phyloP scores from a whole-genome alignment of 225 moss, liverwort and hornwort genomes.

The Physcomitrium patens region DNA sequence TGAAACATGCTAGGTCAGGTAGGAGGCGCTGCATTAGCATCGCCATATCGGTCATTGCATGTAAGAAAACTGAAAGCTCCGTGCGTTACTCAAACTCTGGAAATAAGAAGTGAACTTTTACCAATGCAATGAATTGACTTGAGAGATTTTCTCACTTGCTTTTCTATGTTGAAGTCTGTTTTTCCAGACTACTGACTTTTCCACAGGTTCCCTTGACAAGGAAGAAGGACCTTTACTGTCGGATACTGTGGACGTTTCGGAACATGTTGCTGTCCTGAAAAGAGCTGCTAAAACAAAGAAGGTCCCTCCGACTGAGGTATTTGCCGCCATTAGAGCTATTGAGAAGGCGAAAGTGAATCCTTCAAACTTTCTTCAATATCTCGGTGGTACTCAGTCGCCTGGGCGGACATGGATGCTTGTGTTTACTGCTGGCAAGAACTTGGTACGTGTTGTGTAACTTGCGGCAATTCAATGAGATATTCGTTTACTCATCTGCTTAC shows the following conservation, averaged over 20 bases:
- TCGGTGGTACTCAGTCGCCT: constrained; percentile 76
- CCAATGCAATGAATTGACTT: background rate
- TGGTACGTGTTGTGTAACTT: constrained; percentile 40
- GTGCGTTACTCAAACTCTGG: background rate
- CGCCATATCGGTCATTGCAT: background rate
- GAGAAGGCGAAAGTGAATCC: constrained; percentile 85
- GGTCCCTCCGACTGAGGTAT: constrained; percentile 61
- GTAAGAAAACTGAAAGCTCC: background rate
- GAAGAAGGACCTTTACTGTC: constrained; percentile 20
- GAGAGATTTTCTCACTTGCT: background rate
- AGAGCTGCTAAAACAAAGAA: constrained; percentile 77
- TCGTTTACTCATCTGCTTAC: background rate
- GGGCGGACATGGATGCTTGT: constrained; percentile 94
- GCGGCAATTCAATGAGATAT: background rate
- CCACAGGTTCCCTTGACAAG: constrained; percentile 31
- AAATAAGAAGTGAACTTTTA: no score
- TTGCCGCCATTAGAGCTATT: constrained; percentile 67
- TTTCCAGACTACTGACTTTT: background rate
- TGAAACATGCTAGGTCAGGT: background rate
- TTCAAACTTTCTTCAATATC: constrained; percentile 48
- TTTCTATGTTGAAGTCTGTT: background rate
- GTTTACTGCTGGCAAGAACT: constrained; percentile 38
- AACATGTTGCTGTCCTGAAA: constrained; percentile 64
- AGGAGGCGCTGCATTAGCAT: constrained; percentile 12
- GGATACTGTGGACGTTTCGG: constrained; percentile 40